Evolutionary conservation across 257 asterid genomes (phyloP).

Genomic region (Echites panduratus): DNA sequence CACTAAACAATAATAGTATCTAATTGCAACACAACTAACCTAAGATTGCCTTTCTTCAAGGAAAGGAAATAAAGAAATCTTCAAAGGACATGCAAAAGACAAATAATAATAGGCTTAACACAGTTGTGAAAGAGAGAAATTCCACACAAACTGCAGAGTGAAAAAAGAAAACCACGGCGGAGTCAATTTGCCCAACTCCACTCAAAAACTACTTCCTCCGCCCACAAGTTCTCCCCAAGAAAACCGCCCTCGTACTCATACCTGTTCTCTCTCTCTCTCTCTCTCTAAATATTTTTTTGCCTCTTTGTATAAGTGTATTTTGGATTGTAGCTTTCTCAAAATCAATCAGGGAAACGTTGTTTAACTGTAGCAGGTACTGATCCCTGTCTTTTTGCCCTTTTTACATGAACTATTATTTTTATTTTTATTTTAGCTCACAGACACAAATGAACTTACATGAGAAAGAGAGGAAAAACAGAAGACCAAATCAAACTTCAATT

Average conservation of each 20-base stretch:
- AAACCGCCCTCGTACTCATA: conserved; percentile 15
- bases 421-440: background rate
- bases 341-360: background rate
- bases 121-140: background rate
- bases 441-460: conserved; percentile 3
- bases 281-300: conserved; percentile 13
- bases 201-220: conserved; percentile 15
- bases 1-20: background rate
- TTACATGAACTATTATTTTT: background rate
- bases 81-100: background rate
- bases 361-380: conserved; percentile 9
- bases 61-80: conserved; percentile 2
- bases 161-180: conserved; percentile 9
- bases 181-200: background rate
- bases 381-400: conserved; percentile 8
- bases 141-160: background rate
- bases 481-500: background rate
- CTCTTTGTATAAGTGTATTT: conserved; percentile 25
- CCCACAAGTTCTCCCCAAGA: conserved; percentile 22
- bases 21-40: background rate
- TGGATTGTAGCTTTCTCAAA: conserved; percentile 22
- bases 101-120: background rate
- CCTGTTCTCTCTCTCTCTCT: background rate
- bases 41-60: background rate
- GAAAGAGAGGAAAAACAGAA: background rate